Evolutionary conservation across 2,329 filamentous ascomycete species (phyloP).

Genomic region (Microsporum canis): DNA sequence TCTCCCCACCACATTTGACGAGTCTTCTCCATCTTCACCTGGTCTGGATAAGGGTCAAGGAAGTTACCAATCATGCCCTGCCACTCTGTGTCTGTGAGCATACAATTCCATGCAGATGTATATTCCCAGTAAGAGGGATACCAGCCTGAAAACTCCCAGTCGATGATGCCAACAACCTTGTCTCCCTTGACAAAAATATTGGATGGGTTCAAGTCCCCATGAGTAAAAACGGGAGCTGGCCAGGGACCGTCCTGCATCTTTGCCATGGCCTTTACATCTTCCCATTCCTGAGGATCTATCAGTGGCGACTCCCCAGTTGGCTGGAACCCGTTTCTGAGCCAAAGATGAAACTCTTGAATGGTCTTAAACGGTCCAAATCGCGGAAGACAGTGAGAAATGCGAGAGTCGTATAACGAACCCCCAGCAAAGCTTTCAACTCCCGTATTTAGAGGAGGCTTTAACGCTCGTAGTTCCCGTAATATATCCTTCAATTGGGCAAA

Average conservation of each 20-base stretch:
- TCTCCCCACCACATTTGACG: slow-evolving; percentile 31
- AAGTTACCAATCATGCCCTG: slow-evolving; percentile 25
- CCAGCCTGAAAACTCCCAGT: slow-evolving; percentile 8
- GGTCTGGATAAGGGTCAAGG: slow-evolving; percentile 28
- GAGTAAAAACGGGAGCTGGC: slow-evolving; percentile 36
- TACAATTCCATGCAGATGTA: slow-evolving; percentile 18
- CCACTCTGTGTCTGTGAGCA: slow-evolving; percentile 21
- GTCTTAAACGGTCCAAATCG: slow-evolving; percentile 26
- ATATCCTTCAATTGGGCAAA: slow-evolving; percentile 11
- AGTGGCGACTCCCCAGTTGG: slow-evolving; percentile 9
- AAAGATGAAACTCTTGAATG: slow-evolving; percentile 24
- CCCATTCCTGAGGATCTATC: slow-evolving; percentile 16
- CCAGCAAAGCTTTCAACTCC: slow-evolving; percentile 11
- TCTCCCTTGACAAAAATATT: slow-evolving; percentile 21
- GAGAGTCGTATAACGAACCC: not conserved
- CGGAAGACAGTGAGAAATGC: not conserved
- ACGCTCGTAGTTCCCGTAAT: slow-evolving; percentile 13
- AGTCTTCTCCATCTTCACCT: slow-evolving; percentile 33
- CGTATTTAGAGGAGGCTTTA: slow-evolving; percentile 7
- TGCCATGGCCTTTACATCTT: slow-evolving; percentile 26
- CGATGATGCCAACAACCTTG: slow-evolving; percentile 2
- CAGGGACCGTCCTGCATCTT: slow-evolving; percentile 27
- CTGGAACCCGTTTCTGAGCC: slow-evolving; percentile 20
- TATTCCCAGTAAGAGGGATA: slow-evolving; percentile 8
- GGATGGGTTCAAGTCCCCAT: slow-evolving; percentile 33